Percentiles rank a stretch among this genome's conserved stretches.
phyloP scores from a whole-genome alignment of 768 basidiomycete genomes.

The Tephrocybe sp. region DNA sequence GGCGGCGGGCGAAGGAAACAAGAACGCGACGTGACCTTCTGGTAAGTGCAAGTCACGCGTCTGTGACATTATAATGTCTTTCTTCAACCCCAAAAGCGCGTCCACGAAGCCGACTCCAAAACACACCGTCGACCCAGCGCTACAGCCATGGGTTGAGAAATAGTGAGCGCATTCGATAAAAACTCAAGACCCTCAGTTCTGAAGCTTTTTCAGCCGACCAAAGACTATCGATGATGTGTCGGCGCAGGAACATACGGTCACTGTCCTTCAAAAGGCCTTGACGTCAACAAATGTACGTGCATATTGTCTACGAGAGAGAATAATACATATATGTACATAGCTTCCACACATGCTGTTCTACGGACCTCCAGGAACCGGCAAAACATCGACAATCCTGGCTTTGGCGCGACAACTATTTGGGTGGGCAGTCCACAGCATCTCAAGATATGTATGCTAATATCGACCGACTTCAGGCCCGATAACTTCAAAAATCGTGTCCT shows the following conservation, averaged over 20 bases:
- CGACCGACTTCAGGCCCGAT: constrained; percentile 67
- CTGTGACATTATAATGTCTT: constrained; percentile 55
- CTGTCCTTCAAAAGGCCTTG: constrained; percentile 87
- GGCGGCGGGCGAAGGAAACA: constrained; percentile 20
- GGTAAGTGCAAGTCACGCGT: constrained; percentile 42
- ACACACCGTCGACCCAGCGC: constrained; percentile 49
- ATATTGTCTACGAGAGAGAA: not conserved
- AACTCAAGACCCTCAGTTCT: not conserved
- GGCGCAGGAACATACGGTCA: constrained; percentile 94
- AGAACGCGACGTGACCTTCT: constrained; percentile 38
- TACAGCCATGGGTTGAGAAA: constrained; percentile 98
- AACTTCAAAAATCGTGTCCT: constrained; percentile 91
- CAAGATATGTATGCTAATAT: not conserved
- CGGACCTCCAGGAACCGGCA: constrained; percentile 97
- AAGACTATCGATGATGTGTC: constrained; percentile 98
- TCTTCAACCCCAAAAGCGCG: constrained; percentile 54
- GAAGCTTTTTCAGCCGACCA: constrained; percentile 65
- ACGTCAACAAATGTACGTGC: constrained; percentile 81
- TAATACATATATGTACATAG: constrained; percentile 38
- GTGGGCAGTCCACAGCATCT: constrained; percentile 38
- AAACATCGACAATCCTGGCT: constrained; percentile 97
- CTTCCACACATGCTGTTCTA: constrained; percentile 99
- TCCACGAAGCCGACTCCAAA: constrained; percentile 39
- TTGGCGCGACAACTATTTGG: constrained; percentile 93
- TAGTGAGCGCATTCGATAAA: constrained; percentile 60